A percentile compares a stretch with the other conserved stretches of the same genome.
These are phyloP conservation scores for Fusarium sp. DNA, from an alignment of 2,329 filamentous ascomycete species.

Conservation along the genomic window DNA sequence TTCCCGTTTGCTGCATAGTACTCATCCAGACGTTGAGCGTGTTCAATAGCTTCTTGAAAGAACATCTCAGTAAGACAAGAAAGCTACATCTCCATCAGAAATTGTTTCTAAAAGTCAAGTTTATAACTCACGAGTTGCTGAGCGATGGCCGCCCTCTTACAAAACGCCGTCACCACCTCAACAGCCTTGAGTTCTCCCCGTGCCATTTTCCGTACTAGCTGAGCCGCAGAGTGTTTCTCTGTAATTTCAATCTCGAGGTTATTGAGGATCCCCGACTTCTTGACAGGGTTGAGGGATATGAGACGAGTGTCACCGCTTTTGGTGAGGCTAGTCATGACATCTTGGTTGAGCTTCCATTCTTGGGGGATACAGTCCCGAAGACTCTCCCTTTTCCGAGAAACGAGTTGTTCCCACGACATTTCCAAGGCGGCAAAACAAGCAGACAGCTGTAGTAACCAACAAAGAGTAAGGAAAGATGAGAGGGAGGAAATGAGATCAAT, in stretches of 20 bases:
- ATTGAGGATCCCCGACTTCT: background rate
- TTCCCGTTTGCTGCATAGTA: background rate
- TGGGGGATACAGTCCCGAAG: background rate
- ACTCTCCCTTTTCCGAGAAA: background rate
- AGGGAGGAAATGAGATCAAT: background rate
- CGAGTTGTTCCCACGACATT: background rate
- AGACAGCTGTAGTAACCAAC: too few species aligned
- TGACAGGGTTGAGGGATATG: background rate
- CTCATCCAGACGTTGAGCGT: background rate
- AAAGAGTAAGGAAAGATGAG: background rate
- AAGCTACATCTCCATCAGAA: background rate
- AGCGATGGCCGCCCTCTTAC: background rate
- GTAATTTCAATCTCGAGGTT: background rate
- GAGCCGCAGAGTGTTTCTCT: background rate
- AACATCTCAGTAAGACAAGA: slow-evolving; percentile 2
- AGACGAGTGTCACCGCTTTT: background rate
- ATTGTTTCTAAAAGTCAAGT: background rate
- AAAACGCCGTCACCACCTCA: slow-evolving; percentile 1
- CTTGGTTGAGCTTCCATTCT: background rate
- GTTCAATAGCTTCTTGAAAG: background rate
- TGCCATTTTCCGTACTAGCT: background rate
- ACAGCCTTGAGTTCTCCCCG: background rate
- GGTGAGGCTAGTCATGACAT: background rate
- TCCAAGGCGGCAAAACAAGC: too few species aligned
- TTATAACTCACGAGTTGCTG: background rate